Percentiles rank a stretch among this genome's conserved stretches.
These are phyloP conservation scores for Codiaeum variegatum DNA, from an alignment of 441 rosid genomes.

Conservation along the genomic window DNA sequence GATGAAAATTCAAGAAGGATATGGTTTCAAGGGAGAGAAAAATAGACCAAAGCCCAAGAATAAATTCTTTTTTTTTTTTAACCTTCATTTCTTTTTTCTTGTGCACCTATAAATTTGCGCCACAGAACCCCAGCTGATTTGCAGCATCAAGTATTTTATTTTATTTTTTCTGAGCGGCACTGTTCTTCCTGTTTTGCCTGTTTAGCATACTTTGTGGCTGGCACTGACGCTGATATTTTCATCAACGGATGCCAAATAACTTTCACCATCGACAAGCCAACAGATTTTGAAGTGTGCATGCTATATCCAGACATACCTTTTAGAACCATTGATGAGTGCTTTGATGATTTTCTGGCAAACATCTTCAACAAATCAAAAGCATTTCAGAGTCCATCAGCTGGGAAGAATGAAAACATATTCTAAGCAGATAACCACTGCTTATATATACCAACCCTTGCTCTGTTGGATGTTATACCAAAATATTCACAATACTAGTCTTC, in stretches of 20 bases:
- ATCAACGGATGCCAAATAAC: constrained; percentile 44
- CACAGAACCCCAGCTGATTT: too few species aligned
- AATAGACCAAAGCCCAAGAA: too few species aligned
- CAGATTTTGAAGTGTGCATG: constrained; percentile 29
- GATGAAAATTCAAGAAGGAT: too few species aligned
- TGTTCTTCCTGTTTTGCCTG: too few species aligned
- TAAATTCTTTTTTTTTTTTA: too few species aligned
- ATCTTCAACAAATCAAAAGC: background rate
- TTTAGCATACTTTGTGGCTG: constrained; percentile 48
- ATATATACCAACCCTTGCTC: background rate
- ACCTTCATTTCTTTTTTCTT: too few species aligned
- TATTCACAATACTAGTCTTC: background rate
- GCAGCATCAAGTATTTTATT: too few species aligned
- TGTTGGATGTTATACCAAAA: background rate
- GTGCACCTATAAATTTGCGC: too few species aligned
- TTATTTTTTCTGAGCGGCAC: too few species aligned
- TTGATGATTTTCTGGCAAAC: constrained; percentile 23
- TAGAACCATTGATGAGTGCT: constrained; percentile 37
- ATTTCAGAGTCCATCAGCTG: background rate
- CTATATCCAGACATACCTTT: constrained; percentile 38
- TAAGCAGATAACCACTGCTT: background rate
- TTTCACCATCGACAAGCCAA: constrained; percentile 26
- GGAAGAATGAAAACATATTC: background rate
- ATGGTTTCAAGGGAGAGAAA: too few species aligned
- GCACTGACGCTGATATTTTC: constrained; percentile 47